These are phyloP conservation scores for Sclerotinia nivalis DNA, from an alignment of 2,329 filamentous ascomycete genomes.

Conservation along the genomic window DNA sequence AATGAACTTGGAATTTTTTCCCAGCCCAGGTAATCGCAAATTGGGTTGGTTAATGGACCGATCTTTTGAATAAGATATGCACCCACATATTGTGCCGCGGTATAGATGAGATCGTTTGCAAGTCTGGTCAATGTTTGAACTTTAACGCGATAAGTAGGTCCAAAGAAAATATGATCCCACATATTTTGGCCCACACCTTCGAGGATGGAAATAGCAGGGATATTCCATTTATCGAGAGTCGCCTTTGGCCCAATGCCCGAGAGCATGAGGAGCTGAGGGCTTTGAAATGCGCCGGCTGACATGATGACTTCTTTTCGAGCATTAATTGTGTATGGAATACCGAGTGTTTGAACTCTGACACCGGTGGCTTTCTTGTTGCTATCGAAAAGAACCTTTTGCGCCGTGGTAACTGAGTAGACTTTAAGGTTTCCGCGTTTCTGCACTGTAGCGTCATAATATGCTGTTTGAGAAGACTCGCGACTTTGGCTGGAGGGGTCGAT, in stretches of 20 bases:
- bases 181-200: conserved; percentile 55
- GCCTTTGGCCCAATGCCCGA: conserved; percentile 50
- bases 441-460: background rate
- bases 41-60: background rate
- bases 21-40: conserved; percentile 44
- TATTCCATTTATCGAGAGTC: conserved; percentile 48
- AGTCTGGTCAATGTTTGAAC: conserved; percentile 2
- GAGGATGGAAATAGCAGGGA: conserved; percentile 48
- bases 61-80: background rate
- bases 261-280: conserved; percentile 51
- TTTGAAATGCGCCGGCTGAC: conserved; percentile 51
- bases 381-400: conserved; percentile 49
- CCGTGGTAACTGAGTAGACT: conserved; percentile 46
- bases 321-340: conserved; percentile 25
- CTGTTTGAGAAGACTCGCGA: conserved; percentile 12
- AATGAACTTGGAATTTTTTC: conserved; percentile 34
- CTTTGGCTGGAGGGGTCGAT: conserved; percentile 1
- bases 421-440: conserved; percentile 38
- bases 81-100: background rate
- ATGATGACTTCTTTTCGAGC: conserved; percentile 44
- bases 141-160: background rate
- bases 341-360: conserved; percentile 7
- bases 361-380: conserved; percentile 3
- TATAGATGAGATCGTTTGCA: conserved; percentile 10
- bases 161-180: conserved; percentile 37